Evolutionary conservation across 805 yeast genomes (phyloP).

Genomic region (Saturnispora sanitii): DNA sequence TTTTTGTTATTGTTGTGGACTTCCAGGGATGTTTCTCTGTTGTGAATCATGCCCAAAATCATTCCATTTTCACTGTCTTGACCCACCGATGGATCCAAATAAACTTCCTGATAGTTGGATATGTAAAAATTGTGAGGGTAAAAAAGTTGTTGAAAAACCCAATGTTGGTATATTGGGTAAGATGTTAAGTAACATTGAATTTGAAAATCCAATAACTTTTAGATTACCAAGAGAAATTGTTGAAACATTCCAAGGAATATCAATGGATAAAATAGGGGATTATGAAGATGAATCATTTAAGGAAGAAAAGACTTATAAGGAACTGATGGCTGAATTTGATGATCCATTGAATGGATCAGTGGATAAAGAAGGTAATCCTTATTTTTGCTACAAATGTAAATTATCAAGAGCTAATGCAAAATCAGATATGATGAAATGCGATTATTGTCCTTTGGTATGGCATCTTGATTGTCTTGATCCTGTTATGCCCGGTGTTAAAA

Average conservation of each 20-base stretch:
- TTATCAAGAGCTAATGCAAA: constrained; percentile 14
- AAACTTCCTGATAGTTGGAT: constrained; percentile 82
- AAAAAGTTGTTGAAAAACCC: constrained; percentile 16
- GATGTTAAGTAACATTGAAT: constrained; percentile 47
- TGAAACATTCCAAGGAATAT: constrained; percentile 65
- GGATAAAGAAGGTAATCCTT: constrained; percentile 59
- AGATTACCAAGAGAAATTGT: constrained; percentile 59
- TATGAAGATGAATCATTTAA: constrained; percentile 56
- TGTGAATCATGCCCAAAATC: constrained; percentile 91
- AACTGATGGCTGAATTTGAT: constrained; percentile 35
- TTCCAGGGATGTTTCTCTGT: constrained; percentile 80
- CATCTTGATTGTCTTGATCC: constrained; percentile 80
- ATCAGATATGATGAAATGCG: constrained; percentile 65
- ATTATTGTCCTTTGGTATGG: constrained; percentile 75
- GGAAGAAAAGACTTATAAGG: constrained; percentile 33
- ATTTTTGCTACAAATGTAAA: constrained; percentile 70
- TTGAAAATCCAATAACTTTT: constrained; percentile 57
- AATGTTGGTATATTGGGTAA: constrained; percentile 43
- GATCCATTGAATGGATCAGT: constrained; percentile 52
- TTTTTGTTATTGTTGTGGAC: constrained; percentile 84
- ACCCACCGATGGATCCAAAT: constrained; percentile 77
- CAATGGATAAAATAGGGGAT: constrained; percentile 58
- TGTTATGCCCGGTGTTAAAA: constrained; percentile 64
- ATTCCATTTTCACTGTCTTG: constrained; percentile 84
- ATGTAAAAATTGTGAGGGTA: constrained; percentile 64